These are phyloP conservation scores for Nemania sp. DNA, from an alignment of 2,329 filamentous ascomycete genomes.

Conservation along the genomic window DNA sequence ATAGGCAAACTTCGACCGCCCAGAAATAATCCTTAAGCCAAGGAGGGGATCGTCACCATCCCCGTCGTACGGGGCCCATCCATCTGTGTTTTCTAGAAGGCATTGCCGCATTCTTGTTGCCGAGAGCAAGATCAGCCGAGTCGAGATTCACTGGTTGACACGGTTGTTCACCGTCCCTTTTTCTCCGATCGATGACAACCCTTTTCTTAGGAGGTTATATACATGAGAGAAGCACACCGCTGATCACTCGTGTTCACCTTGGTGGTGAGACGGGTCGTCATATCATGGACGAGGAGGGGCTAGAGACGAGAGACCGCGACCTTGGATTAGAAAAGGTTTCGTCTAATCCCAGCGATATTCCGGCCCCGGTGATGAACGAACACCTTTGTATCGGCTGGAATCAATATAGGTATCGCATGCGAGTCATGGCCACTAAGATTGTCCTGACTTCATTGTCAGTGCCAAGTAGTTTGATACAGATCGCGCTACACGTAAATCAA, in stretches of 20 bases:
- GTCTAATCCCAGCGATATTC: background rate
- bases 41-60: conserved; percentile 1
- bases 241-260: background rate
- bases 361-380: conserved; percentile 1
- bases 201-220: background rate
- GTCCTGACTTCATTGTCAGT: conserved; percentile 13
- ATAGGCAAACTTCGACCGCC: conserved; percentile 17
- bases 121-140: conserved; percentile 6
- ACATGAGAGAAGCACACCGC: background rate
- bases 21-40: background rate
- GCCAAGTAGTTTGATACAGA: conserved; percentile 25
- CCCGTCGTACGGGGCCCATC: conserved; percentile 11
- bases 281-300: conserved; percentile 13
- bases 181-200: conserved; percentile 4
- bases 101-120: conserved; percentile 2
- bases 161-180: background rate
- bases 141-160: conserved; percentile 2
- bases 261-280: conserved; percentile 9
- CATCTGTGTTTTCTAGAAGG: background rate
- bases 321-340: conserved; percentile 14
- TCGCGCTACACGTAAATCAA: conserved; percentile 29
- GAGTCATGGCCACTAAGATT: conserved; percentile 14
- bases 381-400: conserved; percentile 18
- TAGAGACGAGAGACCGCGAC: background rate
- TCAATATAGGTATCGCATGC: conserved; percentile 15